These are phyloP conservation scores for Spirogloea muscicola DNA, from an alignment of 139 green algal species.

Conservation along the genomic window DNA sequence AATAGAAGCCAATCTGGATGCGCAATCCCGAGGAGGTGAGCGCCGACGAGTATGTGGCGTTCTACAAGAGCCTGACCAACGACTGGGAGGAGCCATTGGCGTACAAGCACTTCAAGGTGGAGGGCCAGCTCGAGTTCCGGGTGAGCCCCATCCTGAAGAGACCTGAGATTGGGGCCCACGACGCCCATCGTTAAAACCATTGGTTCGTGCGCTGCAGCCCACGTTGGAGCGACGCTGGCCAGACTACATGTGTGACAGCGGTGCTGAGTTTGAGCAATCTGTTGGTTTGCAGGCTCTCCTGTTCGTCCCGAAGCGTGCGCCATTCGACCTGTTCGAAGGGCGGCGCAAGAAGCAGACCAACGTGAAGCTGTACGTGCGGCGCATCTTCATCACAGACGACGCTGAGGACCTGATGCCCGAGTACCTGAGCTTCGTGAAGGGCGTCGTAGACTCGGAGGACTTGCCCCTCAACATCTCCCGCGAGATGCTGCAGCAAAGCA, in stretches of 20 bases:
- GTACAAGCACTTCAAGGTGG: constrained; percentile 38
- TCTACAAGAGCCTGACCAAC: constrained; percentile 81
- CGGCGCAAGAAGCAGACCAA: constrained; percentile 63
- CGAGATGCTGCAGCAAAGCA: constrained; percentile 99
- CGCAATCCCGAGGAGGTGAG: too few species aligned
- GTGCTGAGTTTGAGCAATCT: too few species aligned
- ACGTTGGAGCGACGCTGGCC: too few species aligned
- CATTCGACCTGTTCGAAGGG: constrained; percentile 38
- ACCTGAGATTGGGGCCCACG: too few species aligned
- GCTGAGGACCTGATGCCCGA: constrained; percentile 95
- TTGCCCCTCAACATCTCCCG: too few species aligned
- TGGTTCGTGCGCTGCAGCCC: too few species aligned
- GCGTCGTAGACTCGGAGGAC: too few species aligned
- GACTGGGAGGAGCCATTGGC: constrained; percentile 53
- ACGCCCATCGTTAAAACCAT: too few species aligned
- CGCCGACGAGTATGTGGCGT: constrained; percentile 82
- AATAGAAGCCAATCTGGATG: too few species aligned
- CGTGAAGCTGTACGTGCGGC: constrained; percentile 84
- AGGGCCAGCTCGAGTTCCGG: constrained; percentile 91
- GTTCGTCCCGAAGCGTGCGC: constrained; percentile 73
- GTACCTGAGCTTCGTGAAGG: too few species aligned
- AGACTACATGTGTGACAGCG: too few species aligned
- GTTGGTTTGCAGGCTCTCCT: constrained; percentile 87
- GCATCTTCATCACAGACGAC: constrained; percentile 95
- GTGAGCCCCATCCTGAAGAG: too few species aligned